Evolutionary conservation across 208 protist species (phyloP), one percentile per base, ranked within the genome.

Genomic region (Wallacemonas sp.): DNA sequence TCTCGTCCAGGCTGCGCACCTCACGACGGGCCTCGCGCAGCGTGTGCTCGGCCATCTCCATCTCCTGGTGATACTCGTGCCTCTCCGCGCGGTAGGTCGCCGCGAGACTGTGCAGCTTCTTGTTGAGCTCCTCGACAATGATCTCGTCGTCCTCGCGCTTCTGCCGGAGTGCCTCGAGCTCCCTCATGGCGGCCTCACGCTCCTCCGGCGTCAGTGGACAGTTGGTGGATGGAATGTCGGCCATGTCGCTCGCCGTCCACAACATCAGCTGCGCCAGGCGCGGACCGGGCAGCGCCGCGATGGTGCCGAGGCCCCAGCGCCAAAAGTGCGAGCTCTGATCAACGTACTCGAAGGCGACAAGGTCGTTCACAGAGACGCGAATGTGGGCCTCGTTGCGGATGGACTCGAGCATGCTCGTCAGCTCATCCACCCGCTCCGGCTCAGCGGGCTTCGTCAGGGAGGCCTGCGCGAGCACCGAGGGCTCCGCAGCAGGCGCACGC

Each of bases 271-370:
- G 76, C 42, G 77, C 76, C 11, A 87, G 59, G 31, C 76, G 70
- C 4, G 81, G 81, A n/a, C 52, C 71, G 1, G 70, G 75, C 14
- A 87, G 57, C 14, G 63, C 66, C 20, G 74, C 76, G 11, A 87
- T 73, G 1, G 81, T 82, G 39, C 74, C 81, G 20, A 87, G 65
- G 14, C 81, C 81, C 81, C 76, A 82, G 39, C 62, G 57, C 81
- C 81, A 87, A 4, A 25, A 62, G 23, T 67, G 26, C 5, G 67
- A 62, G 16, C 65, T 18, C 12, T 22, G 48, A 25, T 76, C 64
- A 5, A 87, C 72, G 33, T 80, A 87, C 65, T 87, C 81, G 31
- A 71, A 87, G 11, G 76, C 81, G 8, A 87, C 81, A 28, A 87
- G 64, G 49, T 82, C 73, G 52, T 87, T 72, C 59, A 81, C 76